Base-by-base conservation (phyloP, 148 eudicot species). In the Talinum fruticosum region DNA sequence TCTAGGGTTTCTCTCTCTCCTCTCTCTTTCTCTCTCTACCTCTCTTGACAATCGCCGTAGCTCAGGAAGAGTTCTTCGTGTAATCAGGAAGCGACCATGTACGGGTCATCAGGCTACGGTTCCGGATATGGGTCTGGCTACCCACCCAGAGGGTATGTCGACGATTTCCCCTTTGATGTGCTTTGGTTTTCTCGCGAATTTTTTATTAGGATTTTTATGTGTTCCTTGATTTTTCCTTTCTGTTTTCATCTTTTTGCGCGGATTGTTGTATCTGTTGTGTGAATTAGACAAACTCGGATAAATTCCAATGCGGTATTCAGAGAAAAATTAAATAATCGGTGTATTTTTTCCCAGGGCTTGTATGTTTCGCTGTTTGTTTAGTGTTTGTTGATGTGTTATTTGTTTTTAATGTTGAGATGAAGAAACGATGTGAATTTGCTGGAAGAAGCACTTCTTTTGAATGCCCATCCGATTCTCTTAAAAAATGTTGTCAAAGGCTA, bases 71-170 rank as follows among this genome's bases (percentile, higher is more conserved):
- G 16, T 47, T 47, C 53, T 47, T 47, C 53, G 16, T 47, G 15
- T 10, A 67, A 34, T 19, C 44, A 18, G 23, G 44, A 35, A 68
- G 45, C 45, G 26, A 69, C 73, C 65, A 76, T 76, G 79, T 68
- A 76, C 65, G 79, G 79, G 4, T 76, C 79, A 51, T 51, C 57
- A 47, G 41, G 72, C 32, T 76, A 76, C 19, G 79, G 73, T 69
- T 68, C 79, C 0, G 36, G 73, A 13, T 76, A 76, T 35, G 79
- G 79, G 5, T 76, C 79, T 68, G 79, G 79, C 66, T 76, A 76
- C 66, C 7, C 73, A 0, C 69, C 79, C 16, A 51, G 79, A 76
- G 79, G 79, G 79, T 76, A 76, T 32, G 79, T 53, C 57, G 1
- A 2, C 57, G 16, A 15, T 51, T 41, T 41, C 45, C 2, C 45